Evolutionary conservation across 192 early-diverging fungal species (phyloP).

Genomic region (Paraglomus occultum): DNA sequence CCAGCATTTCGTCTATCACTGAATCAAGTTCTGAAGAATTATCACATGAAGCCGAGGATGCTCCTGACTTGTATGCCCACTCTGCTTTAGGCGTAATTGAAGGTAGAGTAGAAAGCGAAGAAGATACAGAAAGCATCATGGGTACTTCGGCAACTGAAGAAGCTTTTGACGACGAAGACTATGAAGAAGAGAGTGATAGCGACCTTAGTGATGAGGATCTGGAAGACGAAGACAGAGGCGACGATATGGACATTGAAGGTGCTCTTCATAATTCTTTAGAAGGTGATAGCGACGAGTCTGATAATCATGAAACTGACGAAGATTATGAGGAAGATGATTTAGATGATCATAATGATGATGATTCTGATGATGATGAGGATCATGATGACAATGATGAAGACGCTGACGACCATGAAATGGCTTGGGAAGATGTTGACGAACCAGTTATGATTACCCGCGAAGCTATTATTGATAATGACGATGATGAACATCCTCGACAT

Average conservation of each 20-base stretch:
- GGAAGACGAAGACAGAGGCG: constrained; percentile 37
- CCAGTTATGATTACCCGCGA: constrained; percentile 44
- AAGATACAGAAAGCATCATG: constrained; percentile 54
- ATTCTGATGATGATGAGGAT: constrained; percentile 45
- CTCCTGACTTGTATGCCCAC: constrained; percentile 79
- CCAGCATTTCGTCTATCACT: constrained; percentile 50
- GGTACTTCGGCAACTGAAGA: constrained; percentile 61
- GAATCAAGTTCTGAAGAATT: constrained; percentile 36
- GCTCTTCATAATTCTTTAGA: constrained; percentile 52
- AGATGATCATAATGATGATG: constrained; percentile 45
- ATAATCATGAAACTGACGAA: constrained; percentile 47
- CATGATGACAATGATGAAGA: constrained; percentile 55
- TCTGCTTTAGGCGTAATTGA: constrained; percentile 82
- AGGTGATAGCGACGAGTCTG: constrained; percentile 43
- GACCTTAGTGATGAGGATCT: constrained; percentile 60
- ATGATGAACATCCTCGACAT: constrained; percentile 49
- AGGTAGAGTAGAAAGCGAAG: constrained; percentile 70
- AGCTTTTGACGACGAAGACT: constrained; percentile 64
- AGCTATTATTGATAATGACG: constrained; percentile 49
- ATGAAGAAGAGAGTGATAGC: constrained; percentile 66
- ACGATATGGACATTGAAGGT: constrained; percentile 55
- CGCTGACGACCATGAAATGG: constrained; percentile 57
- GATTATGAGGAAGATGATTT: constrained; percentile 57
- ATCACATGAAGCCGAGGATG: constrained; percentile 57
- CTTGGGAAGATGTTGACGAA: constrained; percentile 48